A percentile compares a stretch with the other conserved stretches of the same genome.
Conservation (phyloP, 2,329 filamentous ascomycete genomes). For the Cordyceps fumosorosea region DNA sequence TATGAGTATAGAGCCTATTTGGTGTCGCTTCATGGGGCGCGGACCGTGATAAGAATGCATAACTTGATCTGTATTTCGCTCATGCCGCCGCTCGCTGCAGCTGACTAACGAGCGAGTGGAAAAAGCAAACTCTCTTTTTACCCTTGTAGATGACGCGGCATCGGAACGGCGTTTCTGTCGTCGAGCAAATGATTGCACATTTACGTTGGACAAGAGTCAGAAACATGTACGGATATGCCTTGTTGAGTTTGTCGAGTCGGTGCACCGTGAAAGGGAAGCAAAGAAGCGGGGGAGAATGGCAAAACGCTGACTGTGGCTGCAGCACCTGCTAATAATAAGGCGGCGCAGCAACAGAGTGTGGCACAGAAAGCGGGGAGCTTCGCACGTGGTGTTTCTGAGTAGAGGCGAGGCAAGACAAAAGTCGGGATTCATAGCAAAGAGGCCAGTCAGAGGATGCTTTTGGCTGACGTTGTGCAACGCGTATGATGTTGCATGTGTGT, state of each 20-base stretch:
- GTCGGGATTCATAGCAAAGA: too few species aligned
- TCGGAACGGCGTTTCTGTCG: background rate
- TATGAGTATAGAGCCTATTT: too few species aligned
- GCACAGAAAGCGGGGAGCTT: too few species aligned
- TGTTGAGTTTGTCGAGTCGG: background rate
- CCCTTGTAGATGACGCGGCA: background rate
- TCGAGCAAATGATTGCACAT: background rate
- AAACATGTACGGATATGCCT: background rate
- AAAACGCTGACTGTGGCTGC: background rate
- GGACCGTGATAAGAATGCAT: background rate
- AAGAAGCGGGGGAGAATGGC: background rate
- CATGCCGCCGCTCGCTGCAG: too few species aligned
- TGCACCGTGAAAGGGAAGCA: background rate
- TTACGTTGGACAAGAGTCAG: background rate
- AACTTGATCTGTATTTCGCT: background rate
- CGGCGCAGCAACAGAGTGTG: background rate
- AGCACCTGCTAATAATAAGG: background rate
- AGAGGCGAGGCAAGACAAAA: too few species aligned
- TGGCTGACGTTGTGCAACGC: too few species aligned
- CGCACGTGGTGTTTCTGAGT: too few species aligned
- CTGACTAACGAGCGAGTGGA: background rate
- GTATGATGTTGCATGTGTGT: too few species aligned
- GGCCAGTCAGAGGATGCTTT: too few species aligned
- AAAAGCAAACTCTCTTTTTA: background rate
- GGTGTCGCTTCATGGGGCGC: background rate